These are phyloP conservation scores for Pelargonium cotyledonis DNA, from an alignment of 441 rosid species.

Conservation along the genomic window DNA sequence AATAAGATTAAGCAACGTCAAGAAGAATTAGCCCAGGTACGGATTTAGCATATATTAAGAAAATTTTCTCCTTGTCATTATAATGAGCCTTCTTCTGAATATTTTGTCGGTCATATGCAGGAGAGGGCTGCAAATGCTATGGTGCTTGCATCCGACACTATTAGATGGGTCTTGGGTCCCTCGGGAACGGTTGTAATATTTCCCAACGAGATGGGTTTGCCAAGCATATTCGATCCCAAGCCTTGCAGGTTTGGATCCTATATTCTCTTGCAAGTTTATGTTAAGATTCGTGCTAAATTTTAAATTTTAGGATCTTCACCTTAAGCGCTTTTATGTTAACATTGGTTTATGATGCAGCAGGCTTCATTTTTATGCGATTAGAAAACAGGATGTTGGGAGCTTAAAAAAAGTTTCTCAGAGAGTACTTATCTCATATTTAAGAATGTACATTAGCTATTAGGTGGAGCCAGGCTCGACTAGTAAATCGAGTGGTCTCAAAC, in stretches of 20 bases:
- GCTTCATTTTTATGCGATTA: neutral
- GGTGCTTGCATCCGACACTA: conserved; percentile 33
- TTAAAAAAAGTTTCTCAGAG: neutral
- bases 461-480: no score
- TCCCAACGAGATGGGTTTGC: conserved; percentile 65
- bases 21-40: conserved; percentile 80
- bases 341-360: neutral
- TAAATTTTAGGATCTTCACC: neutral
- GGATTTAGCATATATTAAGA: conserved; percentile 9
- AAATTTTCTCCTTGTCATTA: neutral
- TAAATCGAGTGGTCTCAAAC: no score
- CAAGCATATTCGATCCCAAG: conserved; percentile 55
- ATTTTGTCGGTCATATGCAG: conserved; percentile 31
- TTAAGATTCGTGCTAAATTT: neutral
- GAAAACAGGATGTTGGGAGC: neutral
- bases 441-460: no score
- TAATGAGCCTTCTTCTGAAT: conserved; percentile 4
- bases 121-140: conserved; percentile 67
- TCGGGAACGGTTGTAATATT: conserved; percentile 72
- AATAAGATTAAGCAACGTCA: conserved; percentile 68
- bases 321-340: neutral
- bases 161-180: conserved; percentile 69
- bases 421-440: no score
- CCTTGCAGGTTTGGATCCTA: conserved; percentile 38
- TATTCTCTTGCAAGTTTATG: neutral